These are phyloP conservation scores for Ceratobasidium sp. DNA, from an alignment of 1,284 basidiomycete species.

Conservation along the genomic window DNA sequence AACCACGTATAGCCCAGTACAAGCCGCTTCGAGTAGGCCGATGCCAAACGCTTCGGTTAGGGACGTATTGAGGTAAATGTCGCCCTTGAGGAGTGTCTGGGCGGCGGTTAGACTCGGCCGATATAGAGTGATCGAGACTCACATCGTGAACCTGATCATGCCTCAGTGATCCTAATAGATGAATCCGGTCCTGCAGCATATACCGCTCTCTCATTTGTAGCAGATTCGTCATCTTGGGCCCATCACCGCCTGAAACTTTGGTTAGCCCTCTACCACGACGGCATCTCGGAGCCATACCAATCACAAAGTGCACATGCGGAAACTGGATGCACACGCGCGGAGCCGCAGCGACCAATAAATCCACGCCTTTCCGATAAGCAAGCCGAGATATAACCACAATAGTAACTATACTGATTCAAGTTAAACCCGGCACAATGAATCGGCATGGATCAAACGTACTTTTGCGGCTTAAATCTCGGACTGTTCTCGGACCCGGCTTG, in stretches of 20 bases:
- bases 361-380: constrained; percentile 96
- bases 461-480: constrained; percentile 5
- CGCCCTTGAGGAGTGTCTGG: constrained; percentile 82
- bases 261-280: neutral
- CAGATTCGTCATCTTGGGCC: constrained; percentile 93
- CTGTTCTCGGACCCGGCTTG: constrained; percentile 56
- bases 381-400: constrained; percentile 95
- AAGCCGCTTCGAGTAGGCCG: constrained; percentile 94
- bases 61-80: constrained; percentile 95
- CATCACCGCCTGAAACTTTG: constrained; percentile 74
- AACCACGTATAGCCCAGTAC: constrained; percentile 92
- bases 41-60: constrained; percentile 98
- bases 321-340: constrained; percentile 87
- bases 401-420: constrained; percentile 66
- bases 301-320: constrained; percentile 84
- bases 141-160: constrained; percentile 86
- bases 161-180: constrained; percentile 81
- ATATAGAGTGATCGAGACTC: constrained; percentile 1
- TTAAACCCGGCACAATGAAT: neutral
- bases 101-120: neutral
- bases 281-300: constrained; percentile 70
- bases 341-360: constrained; percentile 90
- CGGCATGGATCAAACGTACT: constrained; percentile 6
- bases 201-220: constrained; percentile 95
- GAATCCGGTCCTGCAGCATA: constrained; percentile 87